Conservation (phyloP, 345 rosid genomes). For the Turnera subulata region DNA sequence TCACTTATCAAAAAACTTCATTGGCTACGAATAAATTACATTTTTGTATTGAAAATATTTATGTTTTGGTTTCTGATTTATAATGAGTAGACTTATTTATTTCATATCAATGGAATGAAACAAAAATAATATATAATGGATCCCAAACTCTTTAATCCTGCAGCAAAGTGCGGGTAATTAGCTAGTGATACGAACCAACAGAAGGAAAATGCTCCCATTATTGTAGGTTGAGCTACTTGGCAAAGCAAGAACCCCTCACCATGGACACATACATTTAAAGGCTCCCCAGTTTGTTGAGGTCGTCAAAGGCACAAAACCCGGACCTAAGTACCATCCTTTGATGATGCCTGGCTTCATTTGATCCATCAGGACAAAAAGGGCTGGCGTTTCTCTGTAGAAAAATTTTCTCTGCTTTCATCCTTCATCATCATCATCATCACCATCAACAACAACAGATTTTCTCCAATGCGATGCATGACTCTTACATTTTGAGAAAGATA, state of each 20-base stretch:
- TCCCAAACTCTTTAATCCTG: no score
- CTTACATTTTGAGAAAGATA: constrained; percentile 9
- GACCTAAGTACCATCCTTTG: constrained; percentile 18
- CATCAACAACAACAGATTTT: background rate
- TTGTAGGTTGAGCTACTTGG: background rate
- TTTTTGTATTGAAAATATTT: no score
- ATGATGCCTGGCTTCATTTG: constrained; percentile 1
- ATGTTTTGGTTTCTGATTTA: no score
- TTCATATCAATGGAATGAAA: no score
- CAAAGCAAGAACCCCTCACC: no score
- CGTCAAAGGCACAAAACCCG: constrained; percentile 10
- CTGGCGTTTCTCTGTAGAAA: background rate
- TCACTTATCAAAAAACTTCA: no score
- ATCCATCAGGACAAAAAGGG: background rate
- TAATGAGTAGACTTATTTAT: no score
- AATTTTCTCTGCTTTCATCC: background rate
- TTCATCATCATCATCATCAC: background rate
- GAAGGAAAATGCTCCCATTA: background rate
- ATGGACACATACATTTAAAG: background rate
- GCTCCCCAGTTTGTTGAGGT: background rate
- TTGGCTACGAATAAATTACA: no score
- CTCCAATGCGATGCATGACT: background rate
- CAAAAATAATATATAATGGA: no score
- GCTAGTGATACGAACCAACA: no score
- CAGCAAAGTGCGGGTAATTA: no score